Percentiles rank a stretch among this genome's conserved stretches.
Conservation (phyloP, 2,329 filamentous ascomycete species). For the Phoma herbarum region DNA sequence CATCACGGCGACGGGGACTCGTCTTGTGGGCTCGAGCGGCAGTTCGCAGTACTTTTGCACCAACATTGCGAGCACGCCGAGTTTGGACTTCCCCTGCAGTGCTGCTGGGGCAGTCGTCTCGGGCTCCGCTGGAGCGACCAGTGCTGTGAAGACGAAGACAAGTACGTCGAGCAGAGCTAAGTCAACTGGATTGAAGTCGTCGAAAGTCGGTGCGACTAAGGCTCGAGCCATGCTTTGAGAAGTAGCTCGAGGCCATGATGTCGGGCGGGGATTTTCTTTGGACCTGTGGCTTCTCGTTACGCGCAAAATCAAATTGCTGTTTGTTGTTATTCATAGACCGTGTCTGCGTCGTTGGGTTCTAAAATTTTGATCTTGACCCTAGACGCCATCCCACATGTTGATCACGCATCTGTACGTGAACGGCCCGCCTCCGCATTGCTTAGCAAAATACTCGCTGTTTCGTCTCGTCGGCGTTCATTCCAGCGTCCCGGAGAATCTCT, state of each 20-base stretch:
- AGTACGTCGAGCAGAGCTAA: not conserved
- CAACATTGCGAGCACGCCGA: not conserved
- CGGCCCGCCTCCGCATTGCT: not conserved
- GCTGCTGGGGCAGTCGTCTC: slow-evolving; percentile 4
- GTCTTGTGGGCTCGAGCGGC: slow-evolving; percentile 6
- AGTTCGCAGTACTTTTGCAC: slow-evolving; percentile 8
- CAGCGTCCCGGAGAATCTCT: not conserved
- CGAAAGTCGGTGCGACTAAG: not conserved
- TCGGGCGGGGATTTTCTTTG: not conserved
- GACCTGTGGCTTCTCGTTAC: no score
- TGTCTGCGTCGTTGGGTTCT: no score
- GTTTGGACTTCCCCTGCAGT: slow-evolving; percentile 7
- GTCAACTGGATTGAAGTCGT: not conserved
- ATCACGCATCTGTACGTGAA: no score
- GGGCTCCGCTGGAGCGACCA: not conserved
- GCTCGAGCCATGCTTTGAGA: not conserved
- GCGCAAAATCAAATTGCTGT: no score
- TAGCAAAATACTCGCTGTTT: not conserved
- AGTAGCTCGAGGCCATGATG: not conserved
- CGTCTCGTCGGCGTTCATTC: not conserved
- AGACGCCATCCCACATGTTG: no score
- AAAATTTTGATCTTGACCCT: no score
- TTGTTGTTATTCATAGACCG: no score
- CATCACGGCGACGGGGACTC: slow-evolving; percentile 49
- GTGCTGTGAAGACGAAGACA: not conserved